Evolutionary conservation across 805 yeast genomes (phyloP), one percentile per base, ranked within the genome.

Genomic region (Jamesozyma rosinii): DNA sequence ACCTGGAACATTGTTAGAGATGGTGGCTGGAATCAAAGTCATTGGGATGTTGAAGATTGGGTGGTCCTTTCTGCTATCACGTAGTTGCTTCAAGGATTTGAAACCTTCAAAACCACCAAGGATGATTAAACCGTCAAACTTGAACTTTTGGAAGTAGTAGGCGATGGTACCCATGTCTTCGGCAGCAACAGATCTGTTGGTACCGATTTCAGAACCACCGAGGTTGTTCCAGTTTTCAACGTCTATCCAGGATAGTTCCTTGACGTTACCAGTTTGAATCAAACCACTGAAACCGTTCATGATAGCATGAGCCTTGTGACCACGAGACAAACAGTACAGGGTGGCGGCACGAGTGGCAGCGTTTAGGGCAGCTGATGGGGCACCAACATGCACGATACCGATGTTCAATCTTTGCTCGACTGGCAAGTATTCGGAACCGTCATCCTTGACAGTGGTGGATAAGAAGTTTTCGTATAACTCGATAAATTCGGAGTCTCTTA

Each of bases 61-160:
- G 67, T 87, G 92, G 46, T 77, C 68, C 14, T 61, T 52, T 64
- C 96, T 77, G 27, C 92, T 87, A 52, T 74, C 72, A 53, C 84
- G 83, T 51, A 92, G 74, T 69, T 88, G 84, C 55, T 84, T 78
- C 53, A 92, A 73, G 1, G 97, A 78, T 10, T 74, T 74, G 72
- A 81, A 92, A n/a, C 96, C 97, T 71, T 92, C 98, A 59, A 89
- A 92, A 0, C 98, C 98, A 53, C 99, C 99, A 48, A 92, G 80
- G 45, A 92, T 74, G 48, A 92, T 75, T 50, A 90, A 74, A 34
- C 97, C 98, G 59, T 92, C 92, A 59, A 92, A 79, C 44, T 75
- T 69, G 64, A 80, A 81, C 66, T 87, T 87, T 63, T 90, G 95
- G 73, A 92, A 81, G 64, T 89, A 85, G 68, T 79, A 90, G 2